Percentiles rank a stretch among this genome's conserved stretches.
Conservation (phyloP, 1,284 basidiomycete species). For the Kwoniella shivajii region DNA sequence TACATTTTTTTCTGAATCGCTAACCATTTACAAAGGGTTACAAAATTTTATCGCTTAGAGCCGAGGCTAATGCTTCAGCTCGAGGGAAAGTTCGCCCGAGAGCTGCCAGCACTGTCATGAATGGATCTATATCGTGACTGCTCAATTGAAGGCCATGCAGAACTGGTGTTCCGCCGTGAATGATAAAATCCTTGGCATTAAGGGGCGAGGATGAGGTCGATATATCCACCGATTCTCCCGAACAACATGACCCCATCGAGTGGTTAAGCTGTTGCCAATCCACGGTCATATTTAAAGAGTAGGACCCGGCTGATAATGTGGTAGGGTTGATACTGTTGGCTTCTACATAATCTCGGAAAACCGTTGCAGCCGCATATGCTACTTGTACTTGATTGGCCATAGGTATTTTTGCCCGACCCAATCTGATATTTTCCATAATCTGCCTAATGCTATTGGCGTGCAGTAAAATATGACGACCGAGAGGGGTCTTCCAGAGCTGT, state of each 20-base stretch:
- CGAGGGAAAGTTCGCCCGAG: not conserved
- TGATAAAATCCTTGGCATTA: not conserved
- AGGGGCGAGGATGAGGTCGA: not conserved
- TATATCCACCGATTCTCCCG: not conserved
- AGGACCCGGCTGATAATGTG: no score
- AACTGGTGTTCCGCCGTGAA: not conserved
- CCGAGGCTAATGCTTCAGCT: not conserved
- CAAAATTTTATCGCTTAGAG: no score
- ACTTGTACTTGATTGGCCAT: not conserved
- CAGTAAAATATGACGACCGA: not conserved
- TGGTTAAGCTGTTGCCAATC: not conserved
- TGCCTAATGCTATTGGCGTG: constrained; percentile 1
- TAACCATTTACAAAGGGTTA: no score
- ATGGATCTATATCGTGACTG: not conserved
- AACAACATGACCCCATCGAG: not conserved
- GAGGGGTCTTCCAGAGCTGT: not conserved
- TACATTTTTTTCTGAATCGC: no score
- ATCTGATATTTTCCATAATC: not conserved
- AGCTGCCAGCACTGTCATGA: not conserved
- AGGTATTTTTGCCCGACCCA: not conserved
- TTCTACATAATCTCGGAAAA: not conserved
- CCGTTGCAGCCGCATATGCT: not conserved
- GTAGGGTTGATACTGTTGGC: not conserved
- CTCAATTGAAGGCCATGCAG: not conserved
- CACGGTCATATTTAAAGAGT: not conserved